Percentiles rank a stretch among this genome's conserved stretches.
Conservation (phyloP, 1,284 basidiomycete genomes). For the Trichosporon sp. region DNA sequence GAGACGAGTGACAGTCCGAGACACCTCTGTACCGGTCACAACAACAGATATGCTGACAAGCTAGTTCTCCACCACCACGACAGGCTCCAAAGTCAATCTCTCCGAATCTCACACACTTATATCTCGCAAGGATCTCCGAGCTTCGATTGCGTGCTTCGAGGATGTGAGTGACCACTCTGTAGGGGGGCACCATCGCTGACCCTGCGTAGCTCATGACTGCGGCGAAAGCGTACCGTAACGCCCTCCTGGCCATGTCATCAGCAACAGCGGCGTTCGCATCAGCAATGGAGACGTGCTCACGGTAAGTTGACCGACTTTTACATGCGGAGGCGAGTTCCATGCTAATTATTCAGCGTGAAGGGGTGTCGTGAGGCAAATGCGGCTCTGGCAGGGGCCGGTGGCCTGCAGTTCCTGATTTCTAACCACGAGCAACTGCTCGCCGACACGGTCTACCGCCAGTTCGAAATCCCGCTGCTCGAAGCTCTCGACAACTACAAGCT, state of each 20-base stretch:
- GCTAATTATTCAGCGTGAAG: slow-evolving; percentile 43
- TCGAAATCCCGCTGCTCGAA: slow-evolving; percentile 83
- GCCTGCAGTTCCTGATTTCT: slow-evolving; percentile 85
- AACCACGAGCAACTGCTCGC: slow-evolving; percentile 90
- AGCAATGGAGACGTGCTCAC: slow-evolving; percentile 78
- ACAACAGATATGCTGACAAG: slow-evolving; percentile 17
- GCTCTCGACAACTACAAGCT: slow-evolving; percentile 74
- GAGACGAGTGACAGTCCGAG: background rate
- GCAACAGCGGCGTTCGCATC: slow-evolving; percentile 85
- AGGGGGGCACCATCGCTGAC: slow-evolving; percentile 10
- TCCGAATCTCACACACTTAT: slow-evolving; percentile 50
- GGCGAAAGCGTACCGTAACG: slow-evolving; percentile 79
- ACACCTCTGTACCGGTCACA: background rate
- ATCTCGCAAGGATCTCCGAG: slow-evolving; percentile 53
- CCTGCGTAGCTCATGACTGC: slow-evolving; percentile 68
- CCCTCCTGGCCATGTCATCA: slow-evolving; percentile 78
- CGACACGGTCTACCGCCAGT: slow-evolving; percentile 82
- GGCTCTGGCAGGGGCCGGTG: slow-evolving; percentile 71
- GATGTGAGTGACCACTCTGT: slow-evolving; percentile 40
- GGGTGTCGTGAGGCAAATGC: slow-evolving; percentile 51
- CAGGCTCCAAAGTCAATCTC: slow-evolving; percentile 52
- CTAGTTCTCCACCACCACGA: slow-evolving; percentile 55
- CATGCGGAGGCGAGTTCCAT: background rate
- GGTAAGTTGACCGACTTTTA: slow-evolving; percentile 59
- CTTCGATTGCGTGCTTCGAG: slow-evolving; percentile 54